Percentiles rank a stretch among this genome's conserved stretches.
These are phyloP conservation scores for Populus davidiana DNA, from an alignment of 345 rosid species.

Conservation along the genomic window DNA sequence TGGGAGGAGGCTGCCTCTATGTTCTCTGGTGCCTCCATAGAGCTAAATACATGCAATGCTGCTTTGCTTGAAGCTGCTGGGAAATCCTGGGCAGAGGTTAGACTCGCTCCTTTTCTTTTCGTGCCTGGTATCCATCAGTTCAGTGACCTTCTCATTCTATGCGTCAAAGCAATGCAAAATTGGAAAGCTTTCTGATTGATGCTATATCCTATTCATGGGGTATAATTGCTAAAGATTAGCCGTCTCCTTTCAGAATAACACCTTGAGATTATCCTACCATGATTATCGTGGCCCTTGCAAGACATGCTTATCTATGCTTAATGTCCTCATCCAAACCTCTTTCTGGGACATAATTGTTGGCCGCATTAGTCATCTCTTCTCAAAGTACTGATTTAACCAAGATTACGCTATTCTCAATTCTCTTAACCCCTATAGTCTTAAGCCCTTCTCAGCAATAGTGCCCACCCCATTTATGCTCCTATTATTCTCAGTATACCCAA, in stretches of 20 bases:
- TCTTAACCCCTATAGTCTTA: neutral
- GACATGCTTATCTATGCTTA: too few relatives aligned
- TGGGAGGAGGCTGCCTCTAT: slow-evolving; percentile 99
- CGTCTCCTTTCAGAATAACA: neutral
- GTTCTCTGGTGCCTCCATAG: slow-evolving; percentile 67
- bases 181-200: neutral
- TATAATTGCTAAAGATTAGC: neutral
- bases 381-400: neutral
- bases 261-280: too few relatives aligned
- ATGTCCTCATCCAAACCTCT: neutral
- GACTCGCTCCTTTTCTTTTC: neutral
- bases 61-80: slow-evolving; percentile 94
- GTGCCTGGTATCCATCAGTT: neutral
- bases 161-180: neutral
- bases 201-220: neutral
- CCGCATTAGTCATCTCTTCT: neutral
- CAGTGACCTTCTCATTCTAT: neutral
- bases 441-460: neutral
- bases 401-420: neutral
- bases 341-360: neutral
- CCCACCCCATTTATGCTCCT: neutral
- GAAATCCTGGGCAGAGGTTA: slow-evolving; percentile 88
- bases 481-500: neutral
- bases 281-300: too few relatives aligned
- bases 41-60: slow-evolving; percentile 91